phyloP scores from a whole-genome alignment of 2,329 filamentous ascomycete species.

The Endocalyx cinctus region DNA sequence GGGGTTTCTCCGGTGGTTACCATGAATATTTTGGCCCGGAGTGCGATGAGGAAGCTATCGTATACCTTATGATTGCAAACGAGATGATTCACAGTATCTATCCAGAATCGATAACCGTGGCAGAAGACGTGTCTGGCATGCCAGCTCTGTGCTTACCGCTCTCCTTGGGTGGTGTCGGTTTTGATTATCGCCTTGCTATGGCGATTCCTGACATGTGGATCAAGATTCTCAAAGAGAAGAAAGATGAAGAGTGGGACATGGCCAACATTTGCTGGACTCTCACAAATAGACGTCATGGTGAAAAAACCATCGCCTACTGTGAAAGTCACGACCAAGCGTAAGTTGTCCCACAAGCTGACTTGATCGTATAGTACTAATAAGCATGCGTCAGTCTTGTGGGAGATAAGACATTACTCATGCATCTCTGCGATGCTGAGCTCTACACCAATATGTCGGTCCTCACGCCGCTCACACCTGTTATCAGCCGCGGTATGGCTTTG shows the following conservation, averaged over 20 bases:
- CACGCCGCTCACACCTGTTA: conserved; percentile 77
- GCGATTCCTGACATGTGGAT: conserved; percentile 98
- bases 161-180: conserved; percentile 84
- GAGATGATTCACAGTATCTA: conserved; percentile 92
- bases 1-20: conserved; percentile 94
- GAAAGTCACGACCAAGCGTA: conserved; percentile 98
- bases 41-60: conserved; percentile 90
- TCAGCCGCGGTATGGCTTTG: conserved; percentile 84
- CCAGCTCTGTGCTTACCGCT: conserved; percentile 88
- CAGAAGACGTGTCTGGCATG: conserved; percentile 98
- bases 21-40: conserved; percentile 92
- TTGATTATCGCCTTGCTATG: conserved; percentile 97
- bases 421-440: conserved; percentile 93
- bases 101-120: conserved; percentile 82
- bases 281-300: conserved; percentile 87
- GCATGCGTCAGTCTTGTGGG: conserved; percentile 82
- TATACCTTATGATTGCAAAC: conserved; percentile 94
- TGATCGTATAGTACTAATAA: too few relatives aligned
- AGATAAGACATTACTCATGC: conserved; percentile 96
- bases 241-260: conserved; percentile 91
- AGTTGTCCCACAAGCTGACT: conserved; percentile 43
- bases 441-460: conserved; percentile 96
- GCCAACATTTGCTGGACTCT: conserved; percentile 78
- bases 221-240: conserved; percentile 92
- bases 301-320: conserved; percentile 97